A percentile compares a stretch with the other conserved stretches of the same genome.
These are phyloP conservation scores for Ustilago tritici DNA, from an alignment of 1,284 basidiomycete species.

Conservation along the genomic window DNA sequence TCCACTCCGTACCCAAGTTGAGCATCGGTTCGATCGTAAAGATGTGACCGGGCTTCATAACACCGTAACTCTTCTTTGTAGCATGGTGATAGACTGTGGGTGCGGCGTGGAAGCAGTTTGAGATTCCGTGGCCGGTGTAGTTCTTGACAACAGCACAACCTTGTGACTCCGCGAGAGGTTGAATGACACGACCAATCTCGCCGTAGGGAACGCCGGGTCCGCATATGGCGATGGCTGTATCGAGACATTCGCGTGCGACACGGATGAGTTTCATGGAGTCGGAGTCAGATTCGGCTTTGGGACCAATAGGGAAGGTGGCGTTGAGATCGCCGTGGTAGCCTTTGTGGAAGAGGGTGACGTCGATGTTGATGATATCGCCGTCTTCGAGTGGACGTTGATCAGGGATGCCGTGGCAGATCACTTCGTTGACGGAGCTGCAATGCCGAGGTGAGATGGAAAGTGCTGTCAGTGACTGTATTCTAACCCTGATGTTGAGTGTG, in stretches of 20 bases:
- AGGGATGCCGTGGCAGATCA: constrained; percentile 86
- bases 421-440: constrained; percentile 83
- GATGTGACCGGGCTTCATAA: constrained; percentile 67
- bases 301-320: constrained; percentile 65
- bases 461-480: background rate
- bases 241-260: constrained; percentile 74
- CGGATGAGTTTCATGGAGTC: constrained; percentile 62
- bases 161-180: constrained; percentile 71
- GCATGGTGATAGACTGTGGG: constrained; percentile 84
- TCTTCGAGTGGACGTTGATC: constrained; percentile 63
- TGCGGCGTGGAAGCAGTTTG: constrained; percentile 81
- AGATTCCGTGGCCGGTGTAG: constrained; percentile 89
- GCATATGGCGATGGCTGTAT: constrained; percentile 80
- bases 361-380: constrained; percentile 70
- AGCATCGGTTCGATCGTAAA: constrained; percentile 69
- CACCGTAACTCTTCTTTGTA: constrained; percentile 68
- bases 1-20: constrained; percentile 60
- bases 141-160: constrained; percentile 79
- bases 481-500: background rate
- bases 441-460: background rate
- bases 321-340: constrained; percentile 69
- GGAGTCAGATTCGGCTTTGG: constrained; percentile 57
- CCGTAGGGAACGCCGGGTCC: constrained; percentile 80
- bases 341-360: constrained; percentile 74
- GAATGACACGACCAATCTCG: constrained; percentile 82